These are phyloP conservation scores for Mycotypha africana DNA, from an alignment of 371 early-diverging fungal species.

Conservation along the genomic window DNA sequence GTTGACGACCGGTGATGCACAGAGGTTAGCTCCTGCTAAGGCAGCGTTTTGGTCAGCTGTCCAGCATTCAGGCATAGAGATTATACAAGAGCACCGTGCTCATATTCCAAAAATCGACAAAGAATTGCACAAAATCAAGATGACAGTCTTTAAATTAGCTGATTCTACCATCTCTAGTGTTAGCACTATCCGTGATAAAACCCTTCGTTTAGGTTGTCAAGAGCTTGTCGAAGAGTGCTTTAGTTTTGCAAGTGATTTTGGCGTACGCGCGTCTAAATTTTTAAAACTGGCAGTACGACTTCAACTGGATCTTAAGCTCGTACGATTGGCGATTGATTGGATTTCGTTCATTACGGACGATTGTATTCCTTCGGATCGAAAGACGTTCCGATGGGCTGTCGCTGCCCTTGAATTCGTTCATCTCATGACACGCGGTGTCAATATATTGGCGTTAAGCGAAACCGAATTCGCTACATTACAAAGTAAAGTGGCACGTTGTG, in stretches of 20 bases:
- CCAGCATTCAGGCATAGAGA: conserved; percentile 41
- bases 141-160: conserved; percentile 55
- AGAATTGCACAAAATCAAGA: conserved; percentile 58
- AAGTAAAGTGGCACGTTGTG: conserved; percentile 69
- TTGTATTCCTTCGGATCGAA: conserved; percentile 70
- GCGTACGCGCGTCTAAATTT: conserved; percentile 61
- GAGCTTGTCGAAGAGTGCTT: conserved; percentile 82
- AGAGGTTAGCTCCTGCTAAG: conserved; percentile 41
- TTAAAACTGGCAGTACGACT: conserved; percentile 52
- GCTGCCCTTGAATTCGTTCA: conserved; percentile 82
- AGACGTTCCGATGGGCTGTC: conserved; percentile 88
- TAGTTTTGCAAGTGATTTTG: conserved; percentile 78
- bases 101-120: conserved; percentile 55
- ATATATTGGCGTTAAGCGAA: conserved; percentile 63
- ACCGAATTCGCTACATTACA: conserved; percentile 68
- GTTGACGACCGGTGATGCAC: conserved; percentile 57
- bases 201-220: conserved; percentile 52
- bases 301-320: conserved; percentile 55
- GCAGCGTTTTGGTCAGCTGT: conserved; percentile 43
- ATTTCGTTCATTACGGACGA: conserved; percentile 78
- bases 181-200: conserved; percentile 49
- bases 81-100: conserved; percentile 54
- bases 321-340: conserved; percentile 80
- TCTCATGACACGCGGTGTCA: conserved; percentile 71
- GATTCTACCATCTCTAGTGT: conserved; percentile 55